Evolutionary conservation across 805 yeast species (phyloP), one percentile per base, ranked within the genome.

Genomic region (Candida namnaoensis): DNA sequence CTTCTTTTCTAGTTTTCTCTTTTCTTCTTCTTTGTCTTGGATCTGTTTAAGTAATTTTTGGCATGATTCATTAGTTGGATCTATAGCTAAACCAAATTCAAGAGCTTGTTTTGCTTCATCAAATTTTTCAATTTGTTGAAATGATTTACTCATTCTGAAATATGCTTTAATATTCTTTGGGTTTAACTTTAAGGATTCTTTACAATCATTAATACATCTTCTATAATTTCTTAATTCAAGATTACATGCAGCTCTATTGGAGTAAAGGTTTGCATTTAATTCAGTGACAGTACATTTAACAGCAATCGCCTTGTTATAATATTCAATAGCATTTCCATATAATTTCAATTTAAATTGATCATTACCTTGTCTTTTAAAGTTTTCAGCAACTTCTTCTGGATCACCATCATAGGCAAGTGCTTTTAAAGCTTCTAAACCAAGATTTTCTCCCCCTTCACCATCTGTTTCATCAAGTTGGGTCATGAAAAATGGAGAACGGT

Each of bases 361-460:
- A 59, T 95, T 93, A 6, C 99, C 99, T 57, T 91, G 97, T 46
- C 76, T 80, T 48, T 88, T 88, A 67, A 90, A 93, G 55, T 88
- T 90, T 24, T 76, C 71, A 5, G 97, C 97, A 32, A 88, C 69
- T 55, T 93, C 99, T 53, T 83, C 80, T 0, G 97, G 96, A 47
- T 88, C 95, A 37, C 98, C 99, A 39, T 93, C 99, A 56, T 87
- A 88, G 0, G 95, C 96, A 50, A 93, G 67, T 5, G 96, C 91
- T 56, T 82, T 82, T 43, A 93, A 69, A 0, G 99, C 99, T 56
- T 91, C 98, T 14, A 93, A 64, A 40, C 78, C 81, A 5, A 69
- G 56, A 54, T 85, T 86, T 36, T 79, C 82, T 30, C 88, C 91
- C 37, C 85, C 87, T 5, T 73, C 80, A 13, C 85, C 88, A 50